Conservation (phyloP, 2,329 filamentous ascomycete genomes). For the Venturia oleaginea region DNA sequence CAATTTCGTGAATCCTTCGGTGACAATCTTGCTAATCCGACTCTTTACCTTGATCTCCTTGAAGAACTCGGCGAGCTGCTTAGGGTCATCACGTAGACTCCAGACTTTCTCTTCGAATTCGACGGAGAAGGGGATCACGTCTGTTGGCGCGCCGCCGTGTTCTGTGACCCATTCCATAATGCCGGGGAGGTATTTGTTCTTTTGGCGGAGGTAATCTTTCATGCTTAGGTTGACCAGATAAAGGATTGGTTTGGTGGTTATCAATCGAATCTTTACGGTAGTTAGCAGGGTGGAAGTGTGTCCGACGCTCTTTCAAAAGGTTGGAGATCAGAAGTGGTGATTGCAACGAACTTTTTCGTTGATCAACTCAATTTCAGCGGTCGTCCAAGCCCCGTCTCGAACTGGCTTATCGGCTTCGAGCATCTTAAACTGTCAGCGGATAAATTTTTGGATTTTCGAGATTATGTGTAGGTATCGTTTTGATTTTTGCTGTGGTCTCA, state of each 20-base stretch:
- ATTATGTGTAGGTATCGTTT: background rate
- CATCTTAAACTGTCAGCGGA: background rate
- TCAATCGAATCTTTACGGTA: conserved; percentile 36
- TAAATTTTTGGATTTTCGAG: background rate
- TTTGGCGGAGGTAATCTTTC: conserved; percentile 40
- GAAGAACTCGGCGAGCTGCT: conserved; percentile 28
- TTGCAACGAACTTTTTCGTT: background rate
- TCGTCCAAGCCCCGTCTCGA: background rate
- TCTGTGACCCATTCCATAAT: conserved; percentile 40
- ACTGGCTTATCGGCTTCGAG: background rate
- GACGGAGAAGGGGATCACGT: conserved; percentile 37
- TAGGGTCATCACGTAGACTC: conserved; percentile 30
- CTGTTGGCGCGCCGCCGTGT: conserved; percentile 33
- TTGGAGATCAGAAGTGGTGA: background rate
- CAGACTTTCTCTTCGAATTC: conserved; percentile 39
- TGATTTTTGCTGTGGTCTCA: background rate
- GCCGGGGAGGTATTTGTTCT: conserved; percentile 37
- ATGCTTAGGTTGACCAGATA: conserved; percentile 40
- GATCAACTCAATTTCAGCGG: background rate
- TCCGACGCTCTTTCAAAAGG: background rate
- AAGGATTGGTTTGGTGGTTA: conserved; percentile 38
- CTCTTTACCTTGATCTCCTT: conserved; percentile 36
- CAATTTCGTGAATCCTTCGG: conserved; percentile 37
- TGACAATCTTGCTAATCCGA: conserved; percentile 35
- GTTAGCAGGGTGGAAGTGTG: background rate